phyloP scores from a whole-genome alignment of 2,329 filamentous ascomycete species.

The Penicillium sp. region DNA sequence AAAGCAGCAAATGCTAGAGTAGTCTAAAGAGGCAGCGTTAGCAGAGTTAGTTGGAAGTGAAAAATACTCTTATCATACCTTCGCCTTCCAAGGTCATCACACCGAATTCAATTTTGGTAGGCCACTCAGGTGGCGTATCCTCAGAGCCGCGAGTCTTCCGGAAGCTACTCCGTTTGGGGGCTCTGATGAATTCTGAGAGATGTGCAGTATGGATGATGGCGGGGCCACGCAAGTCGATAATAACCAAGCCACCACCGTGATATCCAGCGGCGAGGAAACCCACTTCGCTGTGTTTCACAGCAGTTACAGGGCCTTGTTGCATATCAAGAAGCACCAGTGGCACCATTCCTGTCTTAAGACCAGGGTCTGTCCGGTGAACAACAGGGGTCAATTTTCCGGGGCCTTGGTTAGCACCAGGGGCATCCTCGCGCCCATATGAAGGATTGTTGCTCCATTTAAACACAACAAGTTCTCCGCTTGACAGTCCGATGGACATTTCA shows the following conservation, averaged over 20 bases:
- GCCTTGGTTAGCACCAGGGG: constrained; percentile 50
- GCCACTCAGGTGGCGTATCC: constrained; percentile 59
- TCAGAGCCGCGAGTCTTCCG: constrained; percentile 49
- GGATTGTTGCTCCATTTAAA: constrained; percentile 85
- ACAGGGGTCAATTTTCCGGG: constrained; percentile 71
- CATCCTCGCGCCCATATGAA: constrained; percentile 59
- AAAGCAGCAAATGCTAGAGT: constrained; percentile 89
- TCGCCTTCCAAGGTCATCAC: constrained; percentile 93
- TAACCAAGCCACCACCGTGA: constrained; percentile 69
- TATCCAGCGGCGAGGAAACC: constrained; percentile 87
- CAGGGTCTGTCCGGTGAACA: constrained; percentile 62
- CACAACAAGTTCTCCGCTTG: constrained; percentile 75
- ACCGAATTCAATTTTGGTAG: constrained; percentile 79
- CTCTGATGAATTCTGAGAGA: constrained; percentile 66
- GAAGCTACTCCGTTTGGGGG: constrained; percentile 71
- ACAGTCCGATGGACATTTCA: constrained; percentile 77
- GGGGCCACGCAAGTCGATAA: constrained; percentile 85
- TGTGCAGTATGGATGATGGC: constrained; percentile 71
- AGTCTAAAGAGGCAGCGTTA: constrained; percentile 48
- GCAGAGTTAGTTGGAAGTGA: background rate
- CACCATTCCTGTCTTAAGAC: constrained; percentile 70
- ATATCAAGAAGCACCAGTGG: constrained; percentile 77
- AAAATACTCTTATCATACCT: constrained; percentile 39
- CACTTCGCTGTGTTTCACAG: constrained; percentile 78
- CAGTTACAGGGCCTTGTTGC: constrained; percentile 73